phyloP scores from a whole-genome alignment of 495 filamentous ascomycete genomes.

The Hypoxylon lienhwacheense region DNA sequence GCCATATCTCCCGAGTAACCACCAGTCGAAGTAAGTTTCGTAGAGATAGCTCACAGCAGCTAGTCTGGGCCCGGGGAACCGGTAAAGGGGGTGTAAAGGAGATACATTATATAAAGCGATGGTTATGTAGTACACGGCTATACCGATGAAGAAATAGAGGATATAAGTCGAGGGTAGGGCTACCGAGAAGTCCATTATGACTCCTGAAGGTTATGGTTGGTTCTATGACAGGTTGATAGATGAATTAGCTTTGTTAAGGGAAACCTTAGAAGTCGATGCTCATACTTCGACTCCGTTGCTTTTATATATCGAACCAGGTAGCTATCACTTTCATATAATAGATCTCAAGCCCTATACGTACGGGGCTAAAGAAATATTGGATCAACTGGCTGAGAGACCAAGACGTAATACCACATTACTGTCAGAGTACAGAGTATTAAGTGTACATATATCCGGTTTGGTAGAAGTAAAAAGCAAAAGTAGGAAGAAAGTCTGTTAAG shows the following conservation, averaged over 20 bases:
- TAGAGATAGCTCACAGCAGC: conserved; percentile 46
- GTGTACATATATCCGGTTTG: too few relatives aligned
- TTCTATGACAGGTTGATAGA: neutral
- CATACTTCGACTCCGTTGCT: too few relatives aligned
- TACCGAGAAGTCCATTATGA: neutral
- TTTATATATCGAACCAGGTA: too few relatives aligned
- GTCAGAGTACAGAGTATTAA: too few relatives aligned
- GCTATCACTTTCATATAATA: too few relatives aligned
- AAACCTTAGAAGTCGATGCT: too few relatives aligned
- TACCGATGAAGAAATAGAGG: neutral
- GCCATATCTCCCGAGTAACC: conserved; percentile 44
- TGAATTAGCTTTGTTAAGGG: neutral
- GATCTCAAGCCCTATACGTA: too few relatives aligned
- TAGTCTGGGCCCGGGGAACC: conserved; percentile 49
- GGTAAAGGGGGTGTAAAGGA: conserved; percentile 42
- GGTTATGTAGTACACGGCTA: neutral
- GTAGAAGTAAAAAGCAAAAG: too few relatives aligned
- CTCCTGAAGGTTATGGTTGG: neutral
- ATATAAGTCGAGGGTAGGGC: neutral
- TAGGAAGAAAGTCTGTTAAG: too few relatives aligned
- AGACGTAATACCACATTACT: too few relatives aligned
- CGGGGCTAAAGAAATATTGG: too few relatives aligned
- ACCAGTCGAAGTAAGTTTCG: conserved; percentile 51
- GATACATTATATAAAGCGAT: conserved; percentile 21
- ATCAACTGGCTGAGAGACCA: too few relatives aligned